Percentiles rank a stretch among this genome's conserved stretches.
These are phyloP conservation scores for Nicotiana obtusifolia DNA, from an alignment of 257 asterid species.

Conservation along the genomic window DNA sequence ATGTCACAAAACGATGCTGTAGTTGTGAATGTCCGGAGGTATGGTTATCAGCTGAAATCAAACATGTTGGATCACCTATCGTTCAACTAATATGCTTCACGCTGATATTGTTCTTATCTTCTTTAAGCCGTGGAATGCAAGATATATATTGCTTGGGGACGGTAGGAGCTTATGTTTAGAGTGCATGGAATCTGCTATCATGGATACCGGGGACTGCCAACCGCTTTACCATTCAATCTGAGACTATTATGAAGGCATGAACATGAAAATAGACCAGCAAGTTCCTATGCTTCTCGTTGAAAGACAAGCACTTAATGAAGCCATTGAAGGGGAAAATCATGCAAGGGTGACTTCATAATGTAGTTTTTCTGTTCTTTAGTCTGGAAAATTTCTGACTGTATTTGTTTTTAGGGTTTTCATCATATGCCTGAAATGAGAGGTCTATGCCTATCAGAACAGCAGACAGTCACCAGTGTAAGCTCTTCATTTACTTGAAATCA, in stretches of 20 bases:
- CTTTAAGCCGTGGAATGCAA: conserved; percentile 55
- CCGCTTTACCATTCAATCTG: conserved; percentile 81
- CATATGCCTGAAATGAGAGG: conserved; percentile 99
- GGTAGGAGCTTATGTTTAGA: conserved; percentile 83
- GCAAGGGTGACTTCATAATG: conserved; percentile 29
- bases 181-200: conserved; percentile 91
- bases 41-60: not conserved
- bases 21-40: conserved; percentile 99
- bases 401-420: conserved; percentile 62
- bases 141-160: conserved; percentile 68
- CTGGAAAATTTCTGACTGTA: conserved; percentile 10
- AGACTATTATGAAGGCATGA: conserved; percentile 95
- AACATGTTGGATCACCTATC: not conserved
- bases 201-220: conserved; percentile 93
- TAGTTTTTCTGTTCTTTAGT: not conserved
- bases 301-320: conserved; percentile 90
- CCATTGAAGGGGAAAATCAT: conserved; percentile 88
- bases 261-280: conserved; percentile 84
- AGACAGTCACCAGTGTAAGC: conserved; percentile 81
- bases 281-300: conserved; percentile 97
- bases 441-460: conserved; percentile 90
- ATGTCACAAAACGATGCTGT: conserved; percentile 77
- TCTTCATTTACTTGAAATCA: not conserved
- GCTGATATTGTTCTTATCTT: not conserved
- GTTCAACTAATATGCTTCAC: not conserved